phyloP scores from a whole-genome alignment of 257 asterid species.

The Petrea volubilis region DNA sequence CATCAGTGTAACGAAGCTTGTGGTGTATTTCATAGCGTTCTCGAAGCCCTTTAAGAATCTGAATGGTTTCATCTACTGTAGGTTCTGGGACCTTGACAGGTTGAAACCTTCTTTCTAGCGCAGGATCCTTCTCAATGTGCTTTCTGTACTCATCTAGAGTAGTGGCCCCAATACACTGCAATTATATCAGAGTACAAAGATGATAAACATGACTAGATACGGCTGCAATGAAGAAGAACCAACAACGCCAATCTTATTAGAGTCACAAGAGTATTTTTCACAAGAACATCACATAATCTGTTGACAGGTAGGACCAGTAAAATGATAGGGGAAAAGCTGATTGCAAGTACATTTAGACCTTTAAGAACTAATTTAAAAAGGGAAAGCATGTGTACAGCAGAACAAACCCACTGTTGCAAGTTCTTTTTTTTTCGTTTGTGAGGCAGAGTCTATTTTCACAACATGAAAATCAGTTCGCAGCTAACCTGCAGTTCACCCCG shows the following conservation, averaged over 20 bases:
- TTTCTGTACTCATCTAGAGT: slow-evolving; percentile 89
- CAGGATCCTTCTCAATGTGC: slow-evolving; percentile 96
- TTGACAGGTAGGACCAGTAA: not conserved
- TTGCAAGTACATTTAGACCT: slow-evolving; percentile 3
- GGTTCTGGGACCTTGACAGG: slow-evolving; percentile 99
- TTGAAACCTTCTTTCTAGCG: slow-evolving; percentile 90
- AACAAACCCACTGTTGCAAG: not conserved
- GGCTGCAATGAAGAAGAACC: too few species aligned
- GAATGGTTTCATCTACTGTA: slow-evolving; percentile 90
- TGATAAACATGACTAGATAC: too few species aligned
- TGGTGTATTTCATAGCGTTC: slow-evolving; percentile 96
- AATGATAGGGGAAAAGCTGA: not conserved
- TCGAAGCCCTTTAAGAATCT: slow-evolving; percentile 82
- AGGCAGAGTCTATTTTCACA: not conserved
- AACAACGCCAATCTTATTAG: too few species aligned
- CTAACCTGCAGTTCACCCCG: slow-evolving; percentile 97
- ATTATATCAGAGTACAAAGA: too few species aligned
- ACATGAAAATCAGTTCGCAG: not conserved
- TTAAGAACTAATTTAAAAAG: not conserved
- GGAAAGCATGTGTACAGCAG: not conserved
- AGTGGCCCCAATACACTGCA: slow-evolving; percentile 96
- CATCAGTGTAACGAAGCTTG: slow-evolving; percentile 95
- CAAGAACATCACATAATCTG: not conserved
- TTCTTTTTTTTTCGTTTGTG: not conserved
- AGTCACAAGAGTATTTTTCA: too few species aligned